A percentile compares a stretch with the other conserved stretches of the same genome.
Evolutionary conservation across 2,329 filamentous ascomycete species (phyloP).

Genomic region (Verruconis gallopava): DNA sequence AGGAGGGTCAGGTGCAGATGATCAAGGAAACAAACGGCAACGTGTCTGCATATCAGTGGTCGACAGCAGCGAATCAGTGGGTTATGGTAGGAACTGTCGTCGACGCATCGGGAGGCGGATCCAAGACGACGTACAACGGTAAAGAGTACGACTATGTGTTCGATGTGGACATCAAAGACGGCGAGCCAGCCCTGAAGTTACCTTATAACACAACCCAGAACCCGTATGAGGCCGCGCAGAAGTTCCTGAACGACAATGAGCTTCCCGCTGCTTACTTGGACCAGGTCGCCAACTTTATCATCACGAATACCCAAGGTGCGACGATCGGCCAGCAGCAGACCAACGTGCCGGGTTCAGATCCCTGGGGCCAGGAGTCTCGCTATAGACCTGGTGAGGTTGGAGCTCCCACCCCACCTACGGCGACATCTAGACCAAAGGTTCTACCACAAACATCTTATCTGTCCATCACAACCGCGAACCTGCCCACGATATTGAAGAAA

Average conservation of each 20-base stretch:
- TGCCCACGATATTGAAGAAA: constrained; percentile 60
- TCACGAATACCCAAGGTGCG: constrained; percentile 76
- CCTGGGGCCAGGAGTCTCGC: constrained; percentile 64
- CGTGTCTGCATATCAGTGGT: constrained; percentile 83
- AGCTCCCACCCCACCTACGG: constrained; percentile 20
- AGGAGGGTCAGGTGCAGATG: constrained; percentile 92
- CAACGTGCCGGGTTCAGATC: constrained; percentile 44
- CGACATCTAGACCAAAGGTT: constrained; percentile 39
- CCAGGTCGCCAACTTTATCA: constrained; percentile 85
- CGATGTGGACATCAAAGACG: constrained; percentile 91
- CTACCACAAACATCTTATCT: constrained; percentile 73
- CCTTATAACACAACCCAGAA: constrained; percentile 89
- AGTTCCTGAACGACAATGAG: constrained; percentile 82
- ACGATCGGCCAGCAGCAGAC: constrained; percentile 54
- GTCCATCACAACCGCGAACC: constrained; percentile 60
- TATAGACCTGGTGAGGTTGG: constrained; percentile 55
- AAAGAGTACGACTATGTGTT: constrained; percentile 95
- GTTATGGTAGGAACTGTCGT: constrained; percentile 88
- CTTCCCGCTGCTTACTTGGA: constrained; percentile 79
- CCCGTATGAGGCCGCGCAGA: constrained; percentile 80
- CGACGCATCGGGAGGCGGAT: constrained; percentile 68
- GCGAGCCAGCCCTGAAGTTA: constrained; percentile 83
- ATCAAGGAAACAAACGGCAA: constrained; percentile 71
- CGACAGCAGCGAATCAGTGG: constrained; percentile 53
- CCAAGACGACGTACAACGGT: constrained; percentile 52